These are phyloP conservation scores for Lindgomyces ingoldianus DNA, from an alignment of 495 filamentous ascomycete species.

Conservation along the genomic window DNA sequence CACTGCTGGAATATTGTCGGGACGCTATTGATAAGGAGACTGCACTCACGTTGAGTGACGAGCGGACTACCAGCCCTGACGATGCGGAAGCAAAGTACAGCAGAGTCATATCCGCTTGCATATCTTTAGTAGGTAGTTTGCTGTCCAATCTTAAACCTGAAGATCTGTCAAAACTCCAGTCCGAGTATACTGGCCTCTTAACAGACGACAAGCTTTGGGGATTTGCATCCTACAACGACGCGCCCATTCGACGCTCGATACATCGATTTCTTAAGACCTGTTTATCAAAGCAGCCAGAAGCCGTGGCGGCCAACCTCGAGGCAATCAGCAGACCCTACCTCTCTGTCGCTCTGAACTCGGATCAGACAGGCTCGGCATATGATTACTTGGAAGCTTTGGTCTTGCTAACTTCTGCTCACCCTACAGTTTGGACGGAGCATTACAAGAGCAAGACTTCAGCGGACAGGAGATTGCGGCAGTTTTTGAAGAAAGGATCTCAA, in stretches of 20 bases:
- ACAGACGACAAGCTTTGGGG: constrained; percentile 71
- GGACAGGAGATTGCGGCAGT: constrained; percentile 63
- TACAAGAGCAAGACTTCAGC: constrained; percentile 68
- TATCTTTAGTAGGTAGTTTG: constrained; percentile 59
- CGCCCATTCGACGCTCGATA: constrained; percentile 67
- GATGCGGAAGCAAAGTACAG: constrained; percentile 83
- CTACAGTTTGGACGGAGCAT: constrained; percentile 72
- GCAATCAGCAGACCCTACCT: constrained; percentile 66
- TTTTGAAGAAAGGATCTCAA: constrained; percentile 84
- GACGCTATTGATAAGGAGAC: constrained; percentile 77
- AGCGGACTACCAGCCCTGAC: constrained; percentile 76
- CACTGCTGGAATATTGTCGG: constrained; percentile 77
- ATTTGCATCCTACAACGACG: constrained; percentile 66
- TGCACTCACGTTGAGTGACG: constrained; percentile 78
- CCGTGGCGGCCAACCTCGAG: constrained; percentile 55
- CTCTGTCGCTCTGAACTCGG: constrained; percentile 63
- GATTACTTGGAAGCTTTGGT: constrained; percentile 67
- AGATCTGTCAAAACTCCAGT: constrained; percentile 44
- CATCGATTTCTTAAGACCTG: constrained; percentile 63
- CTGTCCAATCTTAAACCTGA: constrained; percentile 43
- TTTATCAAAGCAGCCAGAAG: constrained; percentile 50
- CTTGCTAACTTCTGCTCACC: constrained; percentile 60
- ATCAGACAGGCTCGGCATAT: constrained; percentile 70
- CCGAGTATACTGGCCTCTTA: constrained; percentile 59
- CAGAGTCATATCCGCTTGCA: constrained; percentile 69